Conservation (phyloP, 2,329 filamentous ascomycete genomes). For the Westerdykella sp. region DNA sequence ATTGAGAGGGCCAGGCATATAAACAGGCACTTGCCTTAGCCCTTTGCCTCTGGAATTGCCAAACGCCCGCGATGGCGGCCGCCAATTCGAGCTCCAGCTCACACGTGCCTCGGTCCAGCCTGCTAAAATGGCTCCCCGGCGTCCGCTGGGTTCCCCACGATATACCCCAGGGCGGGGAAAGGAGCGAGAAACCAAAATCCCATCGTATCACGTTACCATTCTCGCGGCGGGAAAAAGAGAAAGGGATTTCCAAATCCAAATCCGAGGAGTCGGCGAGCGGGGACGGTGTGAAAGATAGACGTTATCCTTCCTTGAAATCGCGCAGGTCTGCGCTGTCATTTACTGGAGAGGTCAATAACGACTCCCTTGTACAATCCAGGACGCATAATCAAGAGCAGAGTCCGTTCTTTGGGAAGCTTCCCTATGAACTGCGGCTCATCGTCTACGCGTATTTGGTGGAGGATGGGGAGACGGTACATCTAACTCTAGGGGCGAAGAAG, state of each 20-base stretch:
- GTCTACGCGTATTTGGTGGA: conserved; percentile 30
- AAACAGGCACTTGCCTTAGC: too few relatives aligned
- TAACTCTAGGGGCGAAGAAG: conserved; percentile 23
- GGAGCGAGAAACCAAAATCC: not conserved
- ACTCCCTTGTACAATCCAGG: conserved; percentile 14
- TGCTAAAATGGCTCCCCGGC: conserved; percentile 13
- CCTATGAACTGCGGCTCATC: conserved; percentile 25
- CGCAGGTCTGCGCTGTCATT: not conserved
- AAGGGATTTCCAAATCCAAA: not conserved
- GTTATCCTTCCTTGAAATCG: not conserved
- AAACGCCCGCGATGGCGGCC: too few relatives aligned
- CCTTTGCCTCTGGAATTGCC: too few relatives aligned
- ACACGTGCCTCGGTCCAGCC: not conserved
- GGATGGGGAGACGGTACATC: conserved; percentile 22
- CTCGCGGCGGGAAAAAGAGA: not conserved
- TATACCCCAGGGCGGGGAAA: conserved; percentile 5
- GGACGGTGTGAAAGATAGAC: not conserved
- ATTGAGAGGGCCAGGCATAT: too few relatives aligned
- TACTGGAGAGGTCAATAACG: not conserved
- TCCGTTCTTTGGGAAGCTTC: conserved; percentile 26
- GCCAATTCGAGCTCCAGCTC: too few relatives aligned
- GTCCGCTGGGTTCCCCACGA: conserved; percentile 26
- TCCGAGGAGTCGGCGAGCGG: not conserved
- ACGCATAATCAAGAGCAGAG: conserved; percentile 25
- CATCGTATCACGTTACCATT: not conserved